A percentile compares a stretch with the other conserved stretches of the same genome.
These are phyloP conservation scores for Mycena belliarum DNA, from an alignment of 768 basidiomycete genomes.

Conservation along the genomic window DNA sequence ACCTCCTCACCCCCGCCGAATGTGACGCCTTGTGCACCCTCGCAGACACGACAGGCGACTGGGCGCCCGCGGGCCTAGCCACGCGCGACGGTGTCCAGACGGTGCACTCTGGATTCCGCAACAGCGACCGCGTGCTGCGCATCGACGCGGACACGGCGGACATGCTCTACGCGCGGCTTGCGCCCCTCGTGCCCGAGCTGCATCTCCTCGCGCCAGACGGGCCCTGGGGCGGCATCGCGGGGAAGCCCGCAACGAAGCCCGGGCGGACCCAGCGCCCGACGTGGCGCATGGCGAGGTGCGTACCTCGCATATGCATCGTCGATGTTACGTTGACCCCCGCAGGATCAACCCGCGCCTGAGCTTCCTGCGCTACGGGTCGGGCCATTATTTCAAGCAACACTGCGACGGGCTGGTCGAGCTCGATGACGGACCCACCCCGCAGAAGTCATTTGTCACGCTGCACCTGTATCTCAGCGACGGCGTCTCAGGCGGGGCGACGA, in stretches of 20 bases:
- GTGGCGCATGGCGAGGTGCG: slow-evolving; percentile 38
- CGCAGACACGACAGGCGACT: slow-evolving; percentile 36
- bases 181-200: slow-evolving; percentile 40
- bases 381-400: slow-evolving; percentile 38
- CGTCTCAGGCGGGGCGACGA: slow-evolving; percentile 35
- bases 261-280: slow-evolving; percentile 29
- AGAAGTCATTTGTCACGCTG: slow-evolving; percentile 43
- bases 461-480: slow-evolving; percentile 43
- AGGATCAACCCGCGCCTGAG: slow-evolving; percentile 46
- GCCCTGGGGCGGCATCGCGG: slow-evolving; percentile 36
- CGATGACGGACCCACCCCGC: slow-evolving; percentile 31
- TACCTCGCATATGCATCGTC: slow-evolving; percentile 10
- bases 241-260: slow-evolving; percentile 8
- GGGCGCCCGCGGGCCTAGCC: slow-evolving; percentile 40
- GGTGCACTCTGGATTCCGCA: slow-evolving; percentile 40
- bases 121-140: slow-evolving; percentile 40
- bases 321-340: background rate
- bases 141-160: slow-evolving; percentile 36
- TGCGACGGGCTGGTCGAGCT: slow-evolving; percentile 38
- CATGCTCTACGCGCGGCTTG: slow-evolving; percentile 37
- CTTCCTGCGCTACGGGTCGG: slow-evolving; percentile 45
- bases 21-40: slow-evolving; percentile 40
- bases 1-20: slow-evolving; percentile 41
- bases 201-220: slow-evolving; percentile 32
- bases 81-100: slow-evolving; percentile 28